Percentiles rank a stretch among this genome's conserved stretches.
These are phyloP conservation scores for Vachellia collinsii DNA, from an alignment of 306 rosid species.

Conservation along the genomic window DNA sequence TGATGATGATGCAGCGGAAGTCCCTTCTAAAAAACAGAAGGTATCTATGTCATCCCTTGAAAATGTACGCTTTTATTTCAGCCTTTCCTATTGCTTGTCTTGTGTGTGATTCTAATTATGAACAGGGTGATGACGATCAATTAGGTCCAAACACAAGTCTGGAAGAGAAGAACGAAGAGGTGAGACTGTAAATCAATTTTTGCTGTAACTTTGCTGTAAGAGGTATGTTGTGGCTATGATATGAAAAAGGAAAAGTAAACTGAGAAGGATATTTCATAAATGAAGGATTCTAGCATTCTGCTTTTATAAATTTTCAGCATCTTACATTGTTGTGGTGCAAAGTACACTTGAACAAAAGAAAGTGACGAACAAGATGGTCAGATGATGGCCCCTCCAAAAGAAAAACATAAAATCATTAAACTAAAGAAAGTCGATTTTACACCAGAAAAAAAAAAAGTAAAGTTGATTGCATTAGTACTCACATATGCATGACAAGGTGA, in stretches of 20 bases:
- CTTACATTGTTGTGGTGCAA: background rate
- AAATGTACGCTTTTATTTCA: background rate
- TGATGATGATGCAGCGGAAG: constrained; percentile 40
- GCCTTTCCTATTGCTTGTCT: background rate
- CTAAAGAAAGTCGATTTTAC: background rate
- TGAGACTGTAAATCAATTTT: background rate
- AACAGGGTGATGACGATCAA: constrained; percentile 15
- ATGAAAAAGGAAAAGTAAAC: background rate
- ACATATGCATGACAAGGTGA: background rate
- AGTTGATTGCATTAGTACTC: background rate
- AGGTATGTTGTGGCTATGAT: background rate
- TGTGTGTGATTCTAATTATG: background rate
- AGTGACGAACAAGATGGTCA: background rate
- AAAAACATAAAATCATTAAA: background rate
- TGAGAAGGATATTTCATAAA: background rate
- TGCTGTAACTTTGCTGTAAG: background rate
- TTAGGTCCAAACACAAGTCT: constrained; percentile 1
- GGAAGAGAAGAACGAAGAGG: constrained; percentile 36
- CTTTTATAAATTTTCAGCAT: background rate
- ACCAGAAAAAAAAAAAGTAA: too few species aligned
- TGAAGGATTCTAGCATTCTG: background rate
- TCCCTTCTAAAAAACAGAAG: constrained; percentile 53
- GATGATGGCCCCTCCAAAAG: background rate
- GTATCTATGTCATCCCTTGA: constrained; percentile 42
- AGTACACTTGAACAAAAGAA: background rate